phyloP scores from a whole-genome alignment of 1,284 basidiomycete genomes.

The Rhodotorula sp. region DNA sequence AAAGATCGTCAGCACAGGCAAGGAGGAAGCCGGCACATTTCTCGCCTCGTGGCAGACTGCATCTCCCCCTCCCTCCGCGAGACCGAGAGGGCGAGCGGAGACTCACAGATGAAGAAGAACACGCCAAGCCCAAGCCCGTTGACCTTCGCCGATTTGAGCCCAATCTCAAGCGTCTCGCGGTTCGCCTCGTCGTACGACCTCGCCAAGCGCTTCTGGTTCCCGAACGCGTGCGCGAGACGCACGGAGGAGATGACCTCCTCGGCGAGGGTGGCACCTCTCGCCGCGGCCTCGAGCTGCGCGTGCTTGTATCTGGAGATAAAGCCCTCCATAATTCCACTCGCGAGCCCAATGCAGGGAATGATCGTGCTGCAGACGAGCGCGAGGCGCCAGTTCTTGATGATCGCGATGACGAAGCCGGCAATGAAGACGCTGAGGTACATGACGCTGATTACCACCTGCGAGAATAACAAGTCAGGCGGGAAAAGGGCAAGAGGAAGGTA shows the following conservation, averaged over 20 bases:
- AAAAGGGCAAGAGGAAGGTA: rapidly evolving
- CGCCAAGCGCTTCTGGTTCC: conserved; percentile 69
- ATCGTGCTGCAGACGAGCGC: conserved; percentile 49
- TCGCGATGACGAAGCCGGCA: conserved; percentile 43
- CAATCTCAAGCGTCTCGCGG: conserved; percentile 57
- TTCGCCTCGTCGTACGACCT: conserved; percentile 71
- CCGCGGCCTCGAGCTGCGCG: conserved; percentile 72
- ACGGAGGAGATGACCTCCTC: conserved; percentile 92
- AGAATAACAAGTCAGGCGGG: background rate
- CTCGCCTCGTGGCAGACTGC: too few species aligned
- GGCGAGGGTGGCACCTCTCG: conserved; percentile 80
- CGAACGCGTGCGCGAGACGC: conserved; percentile 90
- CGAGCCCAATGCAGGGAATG: conserved; percentile 79
- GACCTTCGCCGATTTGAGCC: conserved; percentile 68
- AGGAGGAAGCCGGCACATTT: background rate
- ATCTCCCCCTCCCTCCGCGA: too few species aligned
- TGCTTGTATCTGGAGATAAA: conserved; percentile 69
- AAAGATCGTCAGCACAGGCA: too few species aligned
- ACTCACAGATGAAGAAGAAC: conserved; percentile 13
- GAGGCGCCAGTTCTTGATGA: conserved; percentile 51
- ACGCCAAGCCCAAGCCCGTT: conserved; percentile 61
- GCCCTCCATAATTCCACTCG: conserved; percentile 59
- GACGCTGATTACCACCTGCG: conserved; percentile 46
- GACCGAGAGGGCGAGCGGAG: background rate
- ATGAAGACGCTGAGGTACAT: conserved; percentile 52